Percentiles rank a stretch among this genome's conserved stretches.
These are phyloP conservation scores for Fulvia fulva DNA, from an alignment of 2,329 filamentous ascomycete genomes.

Conservation along the genomic window DNA sequence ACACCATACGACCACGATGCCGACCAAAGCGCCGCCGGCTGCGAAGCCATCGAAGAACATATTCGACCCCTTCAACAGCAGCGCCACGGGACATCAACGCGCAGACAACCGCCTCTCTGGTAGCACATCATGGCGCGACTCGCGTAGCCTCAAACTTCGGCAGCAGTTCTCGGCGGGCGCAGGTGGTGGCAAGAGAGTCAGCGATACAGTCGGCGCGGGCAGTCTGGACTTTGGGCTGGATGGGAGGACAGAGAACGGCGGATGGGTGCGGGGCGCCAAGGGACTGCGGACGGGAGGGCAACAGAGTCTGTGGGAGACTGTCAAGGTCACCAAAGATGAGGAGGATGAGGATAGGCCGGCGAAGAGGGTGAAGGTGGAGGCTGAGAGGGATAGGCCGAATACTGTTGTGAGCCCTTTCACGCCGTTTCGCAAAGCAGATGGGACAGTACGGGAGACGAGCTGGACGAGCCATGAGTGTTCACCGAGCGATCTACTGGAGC, in stretches of 20 bases:
- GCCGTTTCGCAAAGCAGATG: constrained; percentile 28
- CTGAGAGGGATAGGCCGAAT: constrained; percentile 15
- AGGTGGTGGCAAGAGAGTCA: constrained; percentile 56
- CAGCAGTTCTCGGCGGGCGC: constrained; percentile 61
- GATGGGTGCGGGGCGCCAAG: constrained; percentile 47
- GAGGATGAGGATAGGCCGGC: constrained; percentile 12
- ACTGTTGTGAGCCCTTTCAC: constrained; percentile 32
- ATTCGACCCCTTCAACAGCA: constrained; percentile 77
- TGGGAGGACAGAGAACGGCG: constrained; percentile 50
- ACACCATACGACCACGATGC: constrained; percentile 12
- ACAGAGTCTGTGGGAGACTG: constrained; percentile 37
- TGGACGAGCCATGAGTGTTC: constrained; percentile 32
- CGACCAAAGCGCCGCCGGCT: constrained; percentile 22
- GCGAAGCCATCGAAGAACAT: constrained; percentile 27
- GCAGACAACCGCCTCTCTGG: constrained; percentile 63
- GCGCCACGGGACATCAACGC: constrained; percentile 77
- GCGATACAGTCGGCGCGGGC: constrained; percentile 63
- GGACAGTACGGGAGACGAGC: constrained; percentile 30
- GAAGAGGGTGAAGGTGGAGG: constrained; percentile 20
- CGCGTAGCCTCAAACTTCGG: constrained; percentile 64
- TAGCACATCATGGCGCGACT: constrained; percentile 66
- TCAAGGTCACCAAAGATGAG: constrained; percentile 24
- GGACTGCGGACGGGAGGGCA: constrained; percentile 47
- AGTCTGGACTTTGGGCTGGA: constrained; percentile 53
- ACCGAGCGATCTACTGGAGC: constrained; percentile 29